Base-by-base conservation (phyloP, 345 rosid genomes). In the Brassica rapa region DNA sequence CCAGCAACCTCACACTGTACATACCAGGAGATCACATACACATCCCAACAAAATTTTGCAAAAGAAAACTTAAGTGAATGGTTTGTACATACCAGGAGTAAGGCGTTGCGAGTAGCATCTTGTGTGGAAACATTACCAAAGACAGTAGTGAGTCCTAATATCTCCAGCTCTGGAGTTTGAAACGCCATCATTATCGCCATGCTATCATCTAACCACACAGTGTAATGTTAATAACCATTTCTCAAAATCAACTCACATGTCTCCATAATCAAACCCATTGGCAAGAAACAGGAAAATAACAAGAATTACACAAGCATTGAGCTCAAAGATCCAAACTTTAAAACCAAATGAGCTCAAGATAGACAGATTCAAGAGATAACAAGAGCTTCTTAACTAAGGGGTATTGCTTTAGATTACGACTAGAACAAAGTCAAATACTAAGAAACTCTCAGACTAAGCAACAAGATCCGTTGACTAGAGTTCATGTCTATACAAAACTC, bases 1-100 rank as follows among this genome's bases (percentile, higher is more conserved):
- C 98, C 99, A 81, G 96, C 96, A 4, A 93, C 87, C 90, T 93
- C 98, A 90, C 93, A 95, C 99, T 95, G 86, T 88, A 76, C n/a
- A 55, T 27, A 27, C 30, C 30, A 68, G 69, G 63, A 68, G 93
- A 90, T 88, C 87, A 88, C 78, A 82, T 57, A 88, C 72, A 77
- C 69, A 83, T 79, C 66, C 86, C 72, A 32, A 19, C 21, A 19
- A 19, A 19, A 19, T 19, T 19, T 19, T 19, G 21, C 21, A 19
- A 19, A 19, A 19, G 21, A 19, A 19, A 19, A 19, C 21, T 19
- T 14, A 64, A 19, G 21, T 9, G 33, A 11, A 68, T 6, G 55
- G n/a, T 27, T 75, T 23, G 41, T 62, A 82, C 83, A 56, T 85
- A 95, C 99, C 97, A 93, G 71, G 83, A 85, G 86, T 82, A 95